phyloP scores from a whole-genome alignment of 2,329 filamentous ascomycete genomes.

The Hysterium pulicare region DNA sequence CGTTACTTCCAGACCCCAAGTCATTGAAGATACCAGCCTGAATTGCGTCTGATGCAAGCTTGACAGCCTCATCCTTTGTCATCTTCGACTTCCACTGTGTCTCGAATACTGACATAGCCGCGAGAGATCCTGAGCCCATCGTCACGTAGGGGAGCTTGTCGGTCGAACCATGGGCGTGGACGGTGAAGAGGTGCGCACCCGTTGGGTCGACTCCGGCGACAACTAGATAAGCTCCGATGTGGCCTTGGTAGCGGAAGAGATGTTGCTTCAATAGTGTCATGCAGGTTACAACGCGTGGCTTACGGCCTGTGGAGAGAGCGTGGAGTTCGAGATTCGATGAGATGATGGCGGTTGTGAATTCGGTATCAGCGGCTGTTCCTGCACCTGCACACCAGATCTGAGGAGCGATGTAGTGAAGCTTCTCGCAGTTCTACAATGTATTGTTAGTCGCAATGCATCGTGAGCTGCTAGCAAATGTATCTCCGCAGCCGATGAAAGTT shows the following conservation, averaged over 20 bases:
- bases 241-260: slow-evolving; percentile 95
- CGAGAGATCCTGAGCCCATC: slow-evolving; percentile 94
- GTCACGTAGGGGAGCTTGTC: slow-evolving; percentile 99
- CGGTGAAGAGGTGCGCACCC: slow-evolving; percentile 91
- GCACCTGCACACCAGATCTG: slow-evolving; percentile 99
- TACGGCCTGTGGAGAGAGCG: slow-evolving; percentile 90
- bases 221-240: slow-evolving; percentile 97
- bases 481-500: no score
- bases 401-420: slow-evolving; percentile 96
- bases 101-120: slow-evolving; percentile 98
- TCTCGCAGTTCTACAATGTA: slow-evolving; percentile 86
- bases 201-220: slow-evolving; percentile 96
- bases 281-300: slow-evolving; percentile 95
- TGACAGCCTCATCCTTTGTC: slow-evolving; percentile 75
- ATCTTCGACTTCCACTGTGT: slow-evolving; percentile 84
- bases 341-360: slow-evolving; percentile 98
- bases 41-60: slow-evolving; percentile 81
- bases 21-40: slow-evolving; percentile 98
- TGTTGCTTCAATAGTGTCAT: slow-evolving; percentile 99
- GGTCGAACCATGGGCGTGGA: slow-evolving; percentile 96
- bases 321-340: slow-evolving; percentile 98
- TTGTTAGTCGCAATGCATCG: no score
- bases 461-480: slow-evolving; percentile 8
- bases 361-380: slow-evolving; percentile 95
- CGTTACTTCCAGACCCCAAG: slow-evolving; percentile 92